Percentiles rank a stretch among this genome's conserved stretches.
Evolutionary conservation across 2,329 filamentous ascomycete species (phyloP).

Genomic region (Cladosporium sp.): DNA sequence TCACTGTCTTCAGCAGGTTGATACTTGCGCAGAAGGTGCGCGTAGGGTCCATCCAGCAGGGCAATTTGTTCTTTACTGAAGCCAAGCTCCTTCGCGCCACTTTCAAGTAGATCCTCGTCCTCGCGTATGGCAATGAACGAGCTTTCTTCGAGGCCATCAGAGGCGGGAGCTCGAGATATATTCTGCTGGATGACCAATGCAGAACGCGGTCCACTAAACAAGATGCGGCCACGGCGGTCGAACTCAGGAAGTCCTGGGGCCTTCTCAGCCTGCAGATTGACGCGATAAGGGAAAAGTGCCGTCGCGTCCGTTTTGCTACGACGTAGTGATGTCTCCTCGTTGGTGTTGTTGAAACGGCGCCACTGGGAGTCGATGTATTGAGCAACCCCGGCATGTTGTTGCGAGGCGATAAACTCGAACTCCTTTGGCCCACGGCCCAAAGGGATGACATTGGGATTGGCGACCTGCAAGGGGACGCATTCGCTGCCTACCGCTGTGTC

Average conservation of each 20-base stretch:
- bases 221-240: conserved; percentile 3
- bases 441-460: conserved; percentile 8
- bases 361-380: conserved; percentile 27
- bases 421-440: conserved; percentile 15
- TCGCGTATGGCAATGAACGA: conserved; percentile 25
- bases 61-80: conserved; percentile 15
- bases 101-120: conserved; percentile 20
- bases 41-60: conserved; percentile 20
- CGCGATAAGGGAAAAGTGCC: conserved; percentile 30
- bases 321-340: conserved; percentile 16
- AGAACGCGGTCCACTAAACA: neutral
- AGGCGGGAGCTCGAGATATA: neutral
- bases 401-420: conserved; percentile 21
- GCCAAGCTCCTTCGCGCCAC: conserved; percentile 14
- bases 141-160: neutral
- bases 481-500: conserved; percentile 23
- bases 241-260: neutral
- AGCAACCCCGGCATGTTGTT: conserved; percentile 18
- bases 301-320: conserved; percentile 23
- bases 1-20: conserved; percentile 34
- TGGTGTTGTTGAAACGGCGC: conserved; percentile 22
- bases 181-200: conserved; percentile 3
- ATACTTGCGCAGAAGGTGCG: conserved; percentile 24
- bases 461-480: conserved; percentile 12
- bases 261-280: conserved; percentile 12